Evolutionary conservation across 257 asterid genomes (phyloP).

Genomic region (Rhazya stricta): DNA sequence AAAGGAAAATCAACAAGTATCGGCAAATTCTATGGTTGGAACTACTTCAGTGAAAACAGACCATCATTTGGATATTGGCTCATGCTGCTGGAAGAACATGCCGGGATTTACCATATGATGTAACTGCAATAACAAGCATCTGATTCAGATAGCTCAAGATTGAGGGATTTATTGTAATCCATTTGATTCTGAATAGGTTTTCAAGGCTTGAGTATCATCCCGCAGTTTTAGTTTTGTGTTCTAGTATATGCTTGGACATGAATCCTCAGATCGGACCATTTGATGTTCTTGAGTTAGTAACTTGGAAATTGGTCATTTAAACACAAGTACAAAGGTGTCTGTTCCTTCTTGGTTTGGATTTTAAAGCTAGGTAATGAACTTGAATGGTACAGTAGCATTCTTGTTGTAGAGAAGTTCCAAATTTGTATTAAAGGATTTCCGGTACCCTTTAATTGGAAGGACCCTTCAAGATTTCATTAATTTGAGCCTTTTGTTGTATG

Average conservation of each 20-base stretch:
- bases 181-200: neutral
- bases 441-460: neutral
- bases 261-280: neutral
- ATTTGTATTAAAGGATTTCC: neutral
- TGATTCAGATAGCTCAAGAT: neutral
- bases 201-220: neutral
- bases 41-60: neutral
- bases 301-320: neutral
- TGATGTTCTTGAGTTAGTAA: neutral
- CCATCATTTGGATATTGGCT: neutral
- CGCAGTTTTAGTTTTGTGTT: neutral
- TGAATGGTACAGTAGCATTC: neutral
- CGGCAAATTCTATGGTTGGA: neutral
- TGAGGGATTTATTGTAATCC: neutral
- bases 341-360: neutral
- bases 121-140: neutral
- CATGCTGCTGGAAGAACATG: constrained; percentile 18
- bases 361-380: neutral
- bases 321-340: neutral
- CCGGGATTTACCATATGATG: constrained; percentile 14
- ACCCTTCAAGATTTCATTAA: neutral
- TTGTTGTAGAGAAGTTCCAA: neutral
- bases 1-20: constrained; percentile 10
- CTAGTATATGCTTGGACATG: neutral
- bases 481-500: neutral